Conservation (phyloP, 108 stramenopile genomes). For the Nitzschia sp. region DNA sequence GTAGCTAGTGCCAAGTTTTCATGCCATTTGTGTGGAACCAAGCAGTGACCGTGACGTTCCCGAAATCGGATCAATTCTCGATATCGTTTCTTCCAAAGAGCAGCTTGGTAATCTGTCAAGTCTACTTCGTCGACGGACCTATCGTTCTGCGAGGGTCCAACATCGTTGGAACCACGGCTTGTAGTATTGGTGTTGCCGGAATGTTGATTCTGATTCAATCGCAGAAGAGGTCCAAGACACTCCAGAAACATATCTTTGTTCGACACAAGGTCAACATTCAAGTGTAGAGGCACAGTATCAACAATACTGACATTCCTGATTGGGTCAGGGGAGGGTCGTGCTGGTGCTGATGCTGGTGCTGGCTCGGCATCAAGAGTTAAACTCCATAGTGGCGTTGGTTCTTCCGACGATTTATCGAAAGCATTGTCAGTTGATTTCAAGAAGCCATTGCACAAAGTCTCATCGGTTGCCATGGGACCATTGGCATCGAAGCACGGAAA, state of each 20-base stretch:
- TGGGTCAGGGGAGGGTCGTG: conserved; percentile 2
- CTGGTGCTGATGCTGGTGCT: not conserved
- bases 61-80: conserved; percentile 14
- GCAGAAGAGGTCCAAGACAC: conserved; percentile 5
- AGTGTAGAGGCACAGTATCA: not conserved
- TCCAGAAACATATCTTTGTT: conserved; percentile 7
- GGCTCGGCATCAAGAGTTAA: not conserved
- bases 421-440: no score
- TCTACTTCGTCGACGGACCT: not conserved
- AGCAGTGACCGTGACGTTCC: conserved; percentile 11
- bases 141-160: not conserved
- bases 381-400: no score
- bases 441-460: no score
- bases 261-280: not conserved
- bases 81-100: conserved; percentile 14
- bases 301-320: conserved; percentile 1
- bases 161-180: not conserved
- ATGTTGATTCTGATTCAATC: not conserved
- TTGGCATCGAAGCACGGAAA: no score
- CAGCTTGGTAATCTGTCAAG: conserved; percentile 22
- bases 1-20: conserved; percentile 17
- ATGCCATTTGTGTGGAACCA: conserved; percentile 23
- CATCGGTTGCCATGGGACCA: no score
- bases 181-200: not conserved
- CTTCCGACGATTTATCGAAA: no score